A percentile compares a stretch with the other conserved stretches of the same genome.
Conservation (phyloP, 805 yeast species). For the Wickerhamiella hasegawae region DNA sequence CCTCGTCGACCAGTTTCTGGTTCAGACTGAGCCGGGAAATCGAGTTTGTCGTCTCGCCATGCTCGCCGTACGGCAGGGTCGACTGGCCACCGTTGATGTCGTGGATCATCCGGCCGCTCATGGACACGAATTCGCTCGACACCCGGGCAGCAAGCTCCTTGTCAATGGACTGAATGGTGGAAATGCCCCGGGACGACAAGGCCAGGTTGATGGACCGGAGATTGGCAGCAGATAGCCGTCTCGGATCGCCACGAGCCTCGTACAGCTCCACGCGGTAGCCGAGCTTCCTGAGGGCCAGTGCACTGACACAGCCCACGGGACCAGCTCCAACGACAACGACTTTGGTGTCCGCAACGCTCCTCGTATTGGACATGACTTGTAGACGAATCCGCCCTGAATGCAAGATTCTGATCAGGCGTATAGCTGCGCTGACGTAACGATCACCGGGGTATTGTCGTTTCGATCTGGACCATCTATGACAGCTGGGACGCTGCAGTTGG, state of each 20-base stretch:
- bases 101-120: constrained; percentile 86
- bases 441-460: too few species aligned
- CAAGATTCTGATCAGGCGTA: too few species aligned
- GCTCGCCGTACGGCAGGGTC: constrained; percentile 61
- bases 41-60: constrained; percentile 73
- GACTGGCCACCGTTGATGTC: constrained; percentile 44
- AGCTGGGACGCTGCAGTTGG: too few species aligned
- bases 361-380: too few species aligned
- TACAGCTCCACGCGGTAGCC: constrained; percentile 61
- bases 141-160: constrained; percentile 38
- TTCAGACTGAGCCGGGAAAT: constrained; percentile 65
- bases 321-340: constrained; percentile 66
- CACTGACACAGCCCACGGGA: constrained; percentile 71
- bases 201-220: constrained; percentile 66
- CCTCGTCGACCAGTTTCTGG: constrained; percentile 45
- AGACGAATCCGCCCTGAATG: too few species aligned
- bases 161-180: constrained; percentile 50
- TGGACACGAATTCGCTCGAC: constrained; percentile 52
- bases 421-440: too few species aligned
- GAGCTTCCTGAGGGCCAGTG: constrained; percentile 56
- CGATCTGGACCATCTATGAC: too few species aligned
- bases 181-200: constrained; percentile 70
- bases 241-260: constrained; percentile 59
- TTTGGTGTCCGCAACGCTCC: too few species aligned
- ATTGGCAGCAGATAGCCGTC: constrained; percentile 19